These are phyloP conservation scores for Psophocarpus tetragonolobus DNA, from an alignment of 306 rosid species.

Conservation along the genomic window DNA sequence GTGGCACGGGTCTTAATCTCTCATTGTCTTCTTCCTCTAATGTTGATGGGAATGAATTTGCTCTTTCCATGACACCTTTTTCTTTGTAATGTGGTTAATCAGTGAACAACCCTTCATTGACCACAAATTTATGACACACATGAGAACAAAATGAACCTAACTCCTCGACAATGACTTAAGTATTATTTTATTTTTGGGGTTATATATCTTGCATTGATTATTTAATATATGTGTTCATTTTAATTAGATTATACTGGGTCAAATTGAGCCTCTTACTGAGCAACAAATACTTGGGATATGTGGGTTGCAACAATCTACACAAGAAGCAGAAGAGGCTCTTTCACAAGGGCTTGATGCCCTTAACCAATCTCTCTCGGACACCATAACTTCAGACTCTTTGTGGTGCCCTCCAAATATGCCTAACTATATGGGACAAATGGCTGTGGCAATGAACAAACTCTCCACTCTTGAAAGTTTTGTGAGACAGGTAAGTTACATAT, in stretches of 20 bases:
- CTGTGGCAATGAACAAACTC: conserved; percentile 88
- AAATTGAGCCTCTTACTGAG: conserved; percentile 90
- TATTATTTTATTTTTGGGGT: background rate
- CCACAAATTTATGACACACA: conserved; percentile 11
- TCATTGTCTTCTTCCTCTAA: conserved; percentile 33
- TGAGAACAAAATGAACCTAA: conserved; percentile 17
- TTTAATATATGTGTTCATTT: background rate
- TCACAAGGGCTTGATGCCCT: conserved; percentile 90
- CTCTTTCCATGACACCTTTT: conserved; percentile 36
- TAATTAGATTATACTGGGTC: conserved; percentile 67
- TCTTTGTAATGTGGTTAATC: conserved; percentile 41
- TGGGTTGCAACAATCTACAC: conserved; percentile 91
- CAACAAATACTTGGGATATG: conserved; percentile 85
- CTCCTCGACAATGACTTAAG: background rate
- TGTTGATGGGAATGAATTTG: conserved; percentile 38
- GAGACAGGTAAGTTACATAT: conserved; percentile 68
- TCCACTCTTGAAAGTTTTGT: conserved; percentile 83
- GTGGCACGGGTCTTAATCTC: conserved; percentile 47
- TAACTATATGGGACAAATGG: conserved; percentile 99
- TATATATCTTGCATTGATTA: background rate
- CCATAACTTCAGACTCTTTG: conserved; percentile 77
- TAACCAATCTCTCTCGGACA: conserved; percentile 77
- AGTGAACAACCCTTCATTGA: conserved; percentile 30
- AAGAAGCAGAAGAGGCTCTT: conserved; percentile 86
- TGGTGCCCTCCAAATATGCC: conserved; percentile 78